Conservation (phyloP, 768 basidiomycete species). For the Lactifluus hygrophoroides region DNA sequence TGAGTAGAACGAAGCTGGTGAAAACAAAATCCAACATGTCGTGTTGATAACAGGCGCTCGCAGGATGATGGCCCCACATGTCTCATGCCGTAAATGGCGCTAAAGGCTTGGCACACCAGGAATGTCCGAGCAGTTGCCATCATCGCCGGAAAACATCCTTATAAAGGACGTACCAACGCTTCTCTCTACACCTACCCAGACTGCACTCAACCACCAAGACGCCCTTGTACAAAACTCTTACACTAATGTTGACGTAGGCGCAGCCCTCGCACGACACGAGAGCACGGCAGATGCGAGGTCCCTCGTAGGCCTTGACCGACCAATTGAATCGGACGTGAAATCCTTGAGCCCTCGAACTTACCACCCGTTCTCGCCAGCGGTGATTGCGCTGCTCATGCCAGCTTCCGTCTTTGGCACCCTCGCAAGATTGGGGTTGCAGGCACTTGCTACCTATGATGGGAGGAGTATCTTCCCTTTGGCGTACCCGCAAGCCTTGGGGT, state of each 20-base stretch:
- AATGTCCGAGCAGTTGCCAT: background rate
- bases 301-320: slow-evolving; percentile 36
- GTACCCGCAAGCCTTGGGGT: slow-evolving; percentile 83
- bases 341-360: slow-evolving; percentile 29
- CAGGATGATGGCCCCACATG: too few species aligned
- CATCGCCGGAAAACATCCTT: background rate
- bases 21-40: background rate
- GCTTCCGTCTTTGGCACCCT: slow-evolving; percentile 82
- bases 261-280: background rate
- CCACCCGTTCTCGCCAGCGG: slow-evolving; percentile 50
- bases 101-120: too few species aligned
- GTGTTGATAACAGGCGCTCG: too few species aligned
- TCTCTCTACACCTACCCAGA: background rate
- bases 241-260: background rate
- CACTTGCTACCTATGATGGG: slow-evolving; percentile 67
- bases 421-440: slow-evolving; percentile 68
- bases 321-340: slow-evolving; percentile 27
- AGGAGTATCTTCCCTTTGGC: slow-evolving; percentile 71
- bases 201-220: background rate
- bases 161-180: background rate
- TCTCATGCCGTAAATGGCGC: too few species aligned
- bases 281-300: slow-evolving; percentile 29
- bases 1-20: background rate
- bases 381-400: slow-evolving; percentile 67
- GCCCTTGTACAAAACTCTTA: background rate